Base-by-base conservation (phyloP, 2,329 filamentous ascomycete species). In the Neodidymelliopsis sp. region DNA sequence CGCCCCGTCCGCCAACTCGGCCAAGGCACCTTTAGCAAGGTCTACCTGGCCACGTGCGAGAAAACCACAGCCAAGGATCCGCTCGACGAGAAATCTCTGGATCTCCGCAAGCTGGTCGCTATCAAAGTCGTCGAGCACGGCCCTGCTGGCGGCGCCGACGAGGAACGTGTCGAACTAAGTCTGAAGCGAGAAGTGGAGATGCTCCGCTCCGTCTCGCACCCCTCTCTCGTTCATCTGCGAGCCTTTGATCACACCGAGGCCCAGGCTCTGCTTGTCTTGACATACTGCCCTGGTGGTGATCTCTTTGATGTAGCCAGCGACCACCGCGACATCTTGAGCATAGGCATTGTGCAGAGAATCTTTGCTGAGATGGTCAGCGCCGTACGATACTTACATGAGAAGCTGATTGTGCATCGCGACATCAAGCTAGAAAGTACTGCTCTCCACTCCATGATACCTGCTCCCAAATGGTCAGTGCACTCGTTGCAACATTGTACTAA, bases 41-140 rank as follows among this genome's bases (percentile, higher is more conserved):
- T 99, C 15, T 88, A 95, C 75, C 79, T 99, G 30, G 94, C 92
- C 4, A 96, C 92, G 9, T 91, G 89, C 63, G 85, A 95, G 67
- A 81, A 84, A 29, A 74, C 75, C 22, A 60, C 62, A 49, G 65
- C 62, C 63, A 73, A 57, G 56, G 69, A 60, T 67, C 74, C 67
- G 55, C 74, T 71, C 67, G 66, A 78, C 63, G 79, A 81, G 68
- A 68, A 74, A 29, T 55, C 69, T 52, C 79, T 84, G 36, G 79
- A 89, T 55, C 85, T 86, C n/a, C 89, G 87, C 65, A 90, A 89
- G 41, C 78, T 99, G 11, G 94, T 97, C 3, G 94, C 94, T 1
- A 86, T 99, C 67, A 99, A 99, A 74, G 86, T 99, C 33, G 93
- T 95, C 68, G 91, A 97, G 72, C 91, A 96, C 74, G 94, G 93